These are phyloP conservation scores for Tylopilus rubrobrunneus DNA, from an alignment of 768 basidiomycete species.

Conservation along the genomic window DNA sequence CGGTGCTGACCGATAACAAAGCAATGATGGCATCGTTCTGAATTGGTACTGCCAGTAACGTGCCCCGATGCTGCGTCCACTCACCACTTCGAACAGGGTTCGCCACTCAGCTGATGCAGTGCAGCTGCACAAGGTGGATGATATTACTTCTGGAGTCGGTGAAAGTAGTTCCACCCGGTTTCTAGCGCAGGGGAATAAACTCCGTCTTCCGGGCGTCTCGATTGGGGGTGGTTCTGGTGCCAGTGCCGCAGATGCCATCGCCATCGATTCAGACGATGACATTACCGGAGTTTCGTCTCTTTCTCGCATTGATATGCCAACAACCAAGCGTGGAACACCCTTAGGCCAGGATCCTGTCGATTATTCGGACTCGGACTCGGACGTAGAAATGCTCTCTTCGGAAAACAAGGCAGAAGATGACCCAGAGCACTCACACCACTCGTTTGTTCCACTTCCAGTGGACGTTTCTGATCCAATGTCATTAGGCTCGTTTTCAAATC, in stretches of 20 bases:
- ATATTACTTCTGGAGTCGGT: background rate
- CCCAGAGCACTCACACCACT: background rate
- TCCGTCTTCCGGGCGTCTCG: background rate
- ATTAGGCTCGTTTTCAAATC: background rate
- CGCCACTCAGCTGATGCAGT: constrained; percentile 3
- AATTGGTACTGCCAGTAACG: constrained; percentile 23
- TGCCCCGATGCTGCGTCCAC: background rate
- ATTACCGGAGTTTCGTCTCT: background rate
- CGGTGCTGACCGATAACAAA: constrained; percentile 10
- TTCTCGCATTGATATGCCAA: background rate
- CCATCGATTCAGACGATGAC: constrained; percentile 21
- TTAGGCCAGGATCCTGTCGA: background rate
- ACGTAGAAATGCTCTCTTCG: constrained; percentile 10
- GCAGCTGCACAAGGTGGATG: background rate
- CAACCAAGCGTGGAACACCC: background rate
- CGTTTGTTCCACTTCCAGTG: background rate
- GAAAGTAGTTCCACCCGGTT: background rate
- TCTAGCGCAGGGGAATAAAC: background rate
- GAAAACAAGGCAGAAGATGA: background rate
- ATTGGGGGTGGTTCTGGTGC: constrained; percentile 6
- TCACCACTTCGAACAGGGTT: constrained; percentile 18
- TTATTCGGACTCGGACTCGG: constrained; percentile 12
- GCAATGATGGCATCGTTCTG: constrained; percentile 27
- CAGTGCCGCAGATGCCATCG: constrained; percentile 18
- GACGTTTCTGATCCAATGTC: background rate